Evolutionary conservation across 805 yeast genomes (phyloP).

Genomic region (Komagataella populi): DNA sequence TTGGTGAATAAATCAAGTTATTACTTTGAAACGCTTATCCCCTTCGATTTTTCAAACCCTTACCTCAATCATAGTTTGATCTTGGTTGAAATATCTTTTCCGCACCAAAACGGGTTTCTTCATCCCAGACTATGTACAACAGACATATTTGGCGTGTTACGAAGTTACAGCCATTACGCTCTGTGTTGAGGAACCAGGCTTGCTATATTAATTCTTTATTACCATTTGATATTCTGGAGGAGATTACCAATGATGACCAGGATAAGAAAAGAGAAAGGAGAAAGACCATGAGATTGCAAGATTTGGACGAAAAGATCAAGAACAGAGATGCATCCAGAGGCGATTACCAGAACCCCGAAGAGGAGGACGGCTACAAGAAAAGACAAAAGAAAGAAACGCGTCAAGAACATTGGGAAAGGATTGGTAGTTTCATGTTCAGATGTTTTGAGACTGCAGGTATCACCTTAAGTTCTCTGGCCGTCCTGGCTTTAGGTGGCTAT

Average conservation of each 20-base stretch:
- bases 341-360: constrained; percentile 1
- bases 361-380: constrained; percentile 1
- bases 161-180: background rate
- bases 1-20: no score
- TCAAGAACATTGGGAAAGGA: constrained; percentile 5
- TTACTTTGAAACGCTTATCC: background rate
- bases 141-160: background rate
- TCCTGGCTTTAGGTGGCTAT: constrained; percentile 63
- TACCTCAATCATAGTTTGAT: background rate
- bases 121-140: background rate
- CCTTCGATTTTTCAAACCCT: background rate
- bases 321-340: constrained; percentile 1
- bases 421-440: constrained; percentile 18
- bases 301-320: constrained; percentile 7
- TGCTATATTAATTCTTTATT: constrained; percentile 22
- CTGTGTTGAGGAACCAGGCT: background rate
- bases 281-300: constrained; percentile 15
- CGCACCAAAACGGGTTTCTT: background rate
- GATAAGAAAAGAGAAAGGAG: constrained; percentile 16
- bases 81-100: background rate
- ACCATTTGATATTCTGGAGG: constrained; percentile 27
- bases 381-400: constrained; percentile 1
- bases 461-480: constrained; percentile 53
- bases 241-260: constrained; percentile 19
- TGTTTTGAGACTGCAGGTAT: constrained; percentile 58